These are phyloP conservation scores for Gardenia jasminoides DNA, from an alignment of 257 asterid genomes.

Conservation along the genomic window DNA sequence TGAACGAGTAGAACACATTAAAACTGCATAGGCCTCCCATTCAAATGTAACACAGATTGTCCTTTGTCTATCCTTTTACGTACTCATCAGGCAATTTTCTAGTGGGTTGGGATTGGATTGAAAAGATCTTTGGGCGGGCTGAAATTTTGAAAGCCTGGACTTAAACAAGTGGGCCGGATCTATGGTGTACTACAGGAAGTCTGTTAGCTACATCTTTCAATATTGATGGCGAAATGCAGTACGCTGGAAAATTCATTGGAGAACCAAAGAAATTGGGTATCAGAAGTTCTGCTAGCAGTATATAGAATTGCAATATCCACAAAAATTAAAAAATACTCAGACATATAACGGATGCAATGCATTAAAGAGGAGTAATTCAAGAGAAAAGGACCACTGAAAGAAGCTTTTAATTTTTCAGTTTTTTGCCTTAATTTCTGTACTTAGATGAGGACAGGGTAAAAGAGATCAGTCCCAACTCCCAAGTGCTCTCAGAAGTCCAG, in stretches of 20 bases:
- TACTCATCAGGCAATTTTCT: too few relatives aligned
- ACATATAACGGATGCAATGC: not conserved
- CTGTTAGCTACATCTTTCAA: too few relatives aligned
- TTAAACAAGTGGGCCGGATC: not conserved
- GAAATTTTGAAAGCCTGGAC: not conserved
- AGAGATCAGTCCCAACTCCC: not conserved
- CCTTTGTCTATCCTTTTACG: too few relatives aligned
- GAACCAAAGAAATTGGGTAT: not conserved
- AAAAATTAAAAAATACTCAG: not conserved
- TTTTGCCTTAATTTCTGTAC: not conserved
- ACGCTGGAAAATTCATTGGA: too few relatives aligned
- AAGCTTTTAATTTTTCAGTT: not conserved
- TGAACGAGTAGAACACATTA: not conserved
- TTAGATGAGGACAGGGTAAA: not conserved
- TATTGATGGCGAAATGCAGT: not conserved
- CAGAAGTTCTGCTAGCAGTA: not conserved
- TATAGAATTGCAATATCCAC: too few relatives aligned
- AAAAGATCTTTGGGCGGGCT: not conserved
- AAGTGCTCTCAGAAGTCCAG: not conserved
- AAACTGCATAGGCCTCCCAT: not conserved
- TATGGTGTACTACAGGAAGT: too few relatives aligned
- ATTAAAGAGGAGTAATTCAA: not conserved
- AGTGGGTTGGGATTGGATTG: not conserved
- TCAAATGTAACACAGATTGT: not conserved
- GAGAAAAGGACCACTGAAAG: not conserved